These are phyloP conservation scores for Parathielavia appendiculata DNA, from an alignment of 495 filamentous ascomycete species.

Conservation along the genomic window DNA sequence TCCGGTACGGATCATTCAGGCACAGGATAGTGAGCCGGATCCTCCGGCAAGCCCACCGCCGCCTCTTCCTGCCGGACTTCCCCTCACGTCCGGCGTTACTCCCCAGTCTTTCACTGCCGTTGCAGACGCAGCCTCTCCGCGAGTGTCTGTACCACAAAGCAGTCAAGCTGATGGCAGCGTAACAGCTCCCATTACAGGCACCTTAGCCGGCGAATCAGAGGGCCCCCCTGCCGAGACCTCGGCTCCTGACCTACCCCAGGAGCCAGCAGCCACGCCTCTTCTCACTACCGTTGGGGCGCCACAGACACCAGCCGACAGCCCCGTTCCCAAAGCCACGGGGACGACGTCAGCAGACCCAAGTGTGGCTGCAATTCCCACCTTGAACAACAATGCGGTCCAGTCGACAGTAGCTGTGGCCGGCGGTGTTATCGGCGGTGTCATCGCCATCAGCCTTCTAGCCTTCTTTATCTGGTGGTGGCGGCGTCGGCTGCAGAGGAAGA, in stretches of 20 bases:
- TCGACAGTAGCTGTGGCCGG: conserved; percentile 43
- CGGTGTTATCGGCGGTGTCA: conserved; percentile 47
- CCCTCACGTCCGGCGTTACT: conserved; percentile 18
- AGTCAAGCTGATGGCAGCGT: conserved; percentile 34
- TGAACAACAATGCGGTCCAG: conserved; percentile 28
- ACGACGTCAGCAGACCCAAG: conserved; percentile 19
- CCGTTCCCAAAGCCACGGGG: conserved; percentile 17
- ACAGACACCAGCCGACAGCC: conserved; percentile 15
- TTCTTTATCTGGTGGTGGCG: conserved; percentile 48
- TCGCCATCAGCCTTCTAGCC: conserved; percentile 40
- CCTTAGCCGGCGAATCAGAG: conserved; percentile 15
- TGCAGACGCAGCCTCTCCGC: conserved; percentile 20
- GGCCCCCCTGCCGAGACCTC: conserved; percentile 16
- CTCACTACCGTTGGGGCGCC: conserved; percentile 25
- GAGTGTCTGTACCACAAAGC: conserved; percentile 25
- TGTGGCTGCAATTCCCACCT: conserved; percentile 15
- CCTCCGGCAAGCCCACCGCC: conserved; percentile 5
- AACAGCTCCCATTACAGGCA: conserved; percentile 27
- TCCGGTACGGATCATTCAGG: conserved; percentile 21
- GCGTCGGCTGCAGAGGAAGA: conserved; percentile 34
- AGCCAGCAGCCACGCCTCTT: conserved; percentile 14
- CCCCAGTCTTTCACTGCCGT: conserved; percentile 25
- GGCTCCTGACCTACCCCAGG: conserved; percentile 19
- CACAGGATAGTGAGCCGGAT: conserved; percentile 6
- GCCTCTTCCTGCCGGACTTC: conserved; percentile 16